A percentile compares a stretch with the other conserved stretches of the same genome.
Conservation (phyloP, 345 rosid genomes). For the Arabidopsis arenosa region DNA sequence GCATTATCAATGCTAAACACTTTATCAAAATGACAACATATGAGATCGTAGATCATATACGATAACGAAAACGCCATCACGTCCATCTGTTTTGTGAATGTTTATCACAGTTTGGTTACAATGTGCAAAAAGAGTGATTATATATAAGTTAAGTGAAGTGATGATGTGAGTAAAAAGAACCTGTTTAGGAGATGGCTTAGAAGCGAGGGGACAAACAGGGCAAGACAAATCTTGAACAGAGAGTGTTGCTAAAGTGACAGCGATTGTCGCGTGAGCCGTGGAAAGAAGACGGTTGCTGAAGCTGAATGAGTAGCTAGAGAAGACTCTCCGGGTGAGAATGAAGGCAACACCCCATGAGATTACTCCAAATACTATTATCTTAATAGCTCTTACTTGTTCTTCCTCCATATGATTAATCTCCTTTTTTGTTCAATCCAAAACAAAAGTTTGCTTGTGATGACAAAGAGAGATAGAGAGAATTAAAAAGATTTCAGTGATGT, state of each 20-base stretch:
- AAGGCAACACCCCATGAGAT: constrained; percentile 62
- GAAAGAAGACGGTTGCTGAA: constrained; percentile 83
- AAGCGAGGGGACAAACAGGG: constrained; percentile 75
- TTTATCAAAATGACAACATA: constrained; percentile 62
- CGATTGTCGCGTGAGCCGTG: constrained; percentile 61
- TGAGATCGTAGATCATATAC: constrained; percentile 75
- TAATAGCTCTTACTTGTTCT: constrained; percentile 31
- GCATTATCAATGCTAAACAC: constrained; percentile 58
- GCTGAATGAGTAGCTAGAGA: constrained; percentile 62
- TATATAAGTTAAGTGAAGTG: neutral
- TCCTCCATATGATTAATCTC: constrained; percentile 52
- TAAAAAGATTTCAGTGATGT: constrained; percentile 15
- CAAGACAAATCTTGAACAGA: constrained; percentile 79
- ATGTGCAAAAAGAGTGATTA: constrained; percentile 9
- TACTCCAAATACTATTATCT: constrained; percentile 52
- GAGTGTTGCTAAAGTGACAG: constrained; percentile 65
- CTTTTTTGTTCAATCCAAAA: neutral
- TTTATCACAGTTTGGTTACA: neutral
- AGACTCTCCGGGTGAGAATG: constrained; percentile 48
- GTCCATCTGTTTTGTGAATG: constrained; percentile 1
- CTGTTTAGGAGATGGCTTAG: constrained; percentile 60
- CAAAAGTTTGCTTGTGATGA: neutral
- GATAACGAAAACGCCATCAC: constrained; percentile 56
- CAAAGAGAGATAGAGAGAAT: neutral
- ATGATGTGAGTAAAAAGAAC: constrained; percentile 4